Conservation (phyloP, 768 basidiomycete genomes). For the Hortiboletus flavorubellus region DNA sequence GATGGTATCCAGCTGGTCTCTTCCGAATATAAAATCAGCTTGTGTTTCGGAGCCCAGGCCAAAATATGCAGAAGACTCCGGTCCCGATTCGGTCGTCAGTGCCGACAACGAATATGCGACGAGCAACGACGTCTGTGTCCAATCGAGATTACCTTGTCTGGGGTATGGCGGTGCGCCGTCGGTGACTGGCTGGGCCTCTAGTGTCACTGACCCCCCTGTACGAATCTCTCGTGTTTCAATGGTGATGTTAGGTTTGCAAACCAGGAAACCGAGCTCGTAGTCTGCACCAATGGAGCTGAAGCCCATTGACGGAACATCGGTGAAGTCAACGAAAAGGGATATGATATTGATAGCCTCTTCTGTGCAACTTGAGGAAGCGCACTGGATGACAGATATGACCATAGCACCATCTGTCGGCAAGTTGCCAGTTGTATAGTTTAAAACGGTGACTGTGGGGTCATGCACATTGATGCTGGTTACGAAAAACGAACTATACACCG, state of each 20-base stretch:
- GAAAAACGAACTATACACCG: conserved; percentile 2
- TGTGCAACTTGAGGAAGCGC: conserved; percentile 10
- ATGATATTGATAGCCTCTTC: conserved; percentile 5
- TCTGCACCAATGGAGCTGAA: conserved; percentile 12
- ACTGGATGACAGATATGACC: conserved; percentile 17
- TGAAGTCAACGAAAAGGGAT: conserved; percentile 11
- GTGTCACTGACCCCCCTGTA: conserved; percentile 10
- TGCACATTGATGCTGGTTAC: conserved; percentile 15
- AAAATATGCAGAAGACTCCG: background rate
- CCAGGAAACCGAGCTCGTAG: conserved; percentile 21
- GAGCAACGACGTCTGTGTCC: conserved; percentile 16
- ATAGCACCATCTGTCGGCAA: conserved; percentile 14
- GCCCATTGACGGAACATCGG: conserved; percentile 7
- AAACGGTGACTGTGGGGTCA: conserved; percentile 10
- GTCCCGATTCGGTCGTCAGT: conserved; percentile 9
- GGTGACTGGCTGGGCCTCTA: conserved; percentile 10
- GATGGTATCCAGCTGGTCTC: conserved; percentile 1
- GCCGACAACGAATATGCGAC: conserved; percentile 5
- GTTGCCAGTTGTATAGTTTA: conserved; percentile 15
- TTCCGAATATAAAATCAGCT: conserved; percentile 8
- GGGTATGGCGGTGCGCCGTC: background rate
- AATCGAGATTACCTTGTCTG: conserved; percentile 14
- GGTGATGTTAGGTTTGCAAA: conserved; percentile 22
- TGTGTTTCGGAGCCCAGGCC: conserved; percentile 15
- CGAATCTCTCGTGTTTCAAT: conserved; percentile 23